Percentiles rank a stretch among this genome's conserved stretches.
phyloP scores from a whole-genome alignment of 768 basidiomycete genomes.

The Cubamyces sp. region DNA sequence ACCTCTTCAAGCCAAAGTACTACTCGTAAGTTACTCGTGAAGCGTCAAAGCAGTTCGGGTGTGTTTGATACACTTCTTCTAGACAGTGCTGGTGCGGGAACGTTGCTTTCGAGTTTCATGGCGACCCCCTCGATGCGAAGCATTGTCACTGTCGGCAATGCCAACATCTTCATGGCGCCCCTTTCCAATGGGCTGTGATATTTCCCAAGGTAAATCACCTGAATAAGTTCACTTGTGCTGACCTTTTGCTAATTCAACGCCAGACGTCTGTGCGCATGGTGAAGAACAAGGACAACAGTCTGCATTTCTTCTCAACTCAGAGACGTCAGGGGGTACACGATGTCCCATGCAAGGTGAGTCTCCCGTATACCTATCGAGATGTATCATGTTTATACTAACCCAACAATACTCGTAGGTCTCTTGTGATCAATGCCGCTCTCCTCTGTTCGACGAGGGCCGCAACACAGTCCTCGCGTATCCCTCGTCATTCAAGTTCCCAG shows the following conservation, averaged over 20 bases:
- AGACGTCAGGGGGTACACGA: slow-evolving; percentile 27
- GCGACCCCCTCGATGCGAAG: slow-evolving; percentile 39
- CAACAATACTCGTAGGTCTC: slow-evolving; percentile 29
- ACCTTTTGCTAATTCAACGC: not conserved
- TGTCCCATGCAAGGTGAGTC: slow-evolving; percentile 38
- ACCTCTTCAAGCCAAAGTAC: slow-evolving; percentile 32
- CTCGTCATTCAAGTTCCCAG: slow-evolving; percentile 34
- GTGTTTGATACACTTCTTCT: not conserved
- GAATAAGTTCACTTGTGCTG: not conserved
- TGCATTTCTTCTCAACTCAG: slow-evolving; percentile 39
- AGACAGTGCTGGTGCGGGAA: slow-evolving; percentile 40
- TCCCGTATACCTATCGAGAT: not conserved
- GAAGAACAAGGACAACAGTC: slow-evolving; percentile 32
- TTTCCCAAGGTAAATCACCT: slow-evolving; percentile 34
- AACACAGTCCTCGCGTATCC: slow-evolving; percentile 39
- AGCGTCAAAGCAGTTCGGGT: not conserved
- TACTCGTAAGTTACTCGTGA: slow-evolving; percentile 19
- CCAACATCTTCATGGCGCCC: slow-evolving; percentile 38
- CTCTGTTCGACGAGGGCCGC: slow-evolving; percentile 40
- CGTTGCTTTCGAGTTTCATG: slow-evolving; percentile 37
- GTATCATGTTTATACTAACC: too few species aligned
- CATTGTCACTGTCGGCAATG: slow-evolving; percentile 40
- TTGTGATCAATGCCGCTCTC: slow-evolving; percentile 37
- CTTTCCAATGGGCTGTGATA: slow-evolving; percentile 42
- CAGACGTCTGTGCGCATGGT: slow-evolving; percentile 38